Base-by-base conservation (phyloP, 73 alveolate genomes). In the Durusdinium trenchii region DNA sequence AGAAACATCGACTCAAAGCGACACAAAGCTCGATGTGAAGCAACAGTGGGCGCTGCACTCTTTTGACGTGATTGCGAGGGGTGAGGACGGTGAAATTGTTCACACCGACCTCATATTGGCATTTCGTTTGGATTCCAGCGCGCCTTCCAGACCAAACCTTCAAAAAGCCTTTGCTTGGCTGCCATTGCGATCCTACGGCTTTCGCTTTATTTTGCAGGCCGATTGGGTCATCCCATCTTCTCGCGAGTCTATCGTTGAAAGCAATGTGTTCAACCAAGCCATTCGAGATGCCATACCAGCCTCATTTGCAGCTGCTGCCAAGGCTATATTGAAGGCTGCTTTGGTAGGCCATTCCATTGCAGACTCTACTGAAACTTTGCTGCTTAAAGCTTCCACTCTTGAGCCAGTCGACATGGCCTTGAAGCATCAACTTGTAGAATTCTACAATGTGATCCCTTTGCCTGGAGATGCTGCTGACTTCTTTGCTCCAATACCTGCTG, bases 181-280 rank as follows among this genome's bases (percentile, higher is more conserved):
- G 91, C 91, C 91, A 12, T 20, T 81, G 91, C 91, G 91, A 30
- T 81, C 91, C 91, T 81, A 81, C 42, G 91, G 91, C 42, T 81
- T 81, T 64, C 60, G 64, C 60, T 81, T 81, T 43, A 81, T 81
- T 64, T 9, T 81, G 67, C 91, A 81, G 28, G 91, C 91, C 6
- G 91, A 81, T 64, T 81, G 91, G 91, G 91, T 81, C 67, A 64
- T 43, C 30, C 91, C 91, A 9, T 81, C 91, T 16, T 81, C 91
- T 18, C 91, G 91, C 60, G 91, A 81, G 69, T 48, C 91, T 4
- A 81, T 81, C 46, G 91, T 81, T 48, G 91, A 81, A 36, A 81
- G 51, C 64, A 52, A 47, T 35, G 64, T 64, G 45, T 81, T 81
- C 91, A 81, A 81, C 35, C 91, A 81, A 52, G 35, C 91, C 46